A percentile compares a stretch with the other conserved stretches of the same genome.
Conservation (phyloP, 2,329 filamentous ascomycete species). For the Pyrenochaeta sp. region DNA sequence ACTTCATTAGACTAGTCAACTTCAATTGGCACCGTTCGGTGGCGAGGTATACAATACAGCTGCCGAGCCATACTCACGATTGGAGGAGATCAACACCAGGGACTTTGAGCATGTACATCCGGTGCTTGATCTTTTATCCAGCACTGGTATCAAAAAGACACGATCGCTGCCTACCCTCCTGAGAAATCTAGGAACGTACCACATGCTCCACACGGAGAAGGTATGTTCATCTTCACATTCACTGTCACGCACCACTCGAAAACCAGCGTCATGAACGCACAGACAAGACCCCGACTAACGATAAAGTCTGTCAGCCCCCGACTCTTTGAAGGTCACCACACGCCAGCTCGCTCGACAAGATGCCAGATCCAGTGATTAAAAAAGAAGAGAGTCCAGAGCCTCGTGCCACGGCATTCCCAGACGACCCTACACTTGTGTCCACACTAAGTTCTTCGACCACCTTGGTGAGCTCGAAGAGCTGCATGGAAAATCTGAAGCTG, state of each 20-base stretch:
- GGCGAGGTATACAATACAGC: no score
- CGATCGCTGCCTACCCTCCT: no score
- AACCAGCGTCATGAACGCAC: neutral
- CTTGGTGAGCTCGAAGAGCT: neutral
- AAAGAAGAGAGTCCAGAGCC: slow-evolving; percentile 13
- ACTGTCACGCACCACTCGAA: neutral
- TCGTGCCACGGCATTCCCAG: slow-evolving; percentile 1
- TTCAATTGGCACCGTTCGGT: no score
- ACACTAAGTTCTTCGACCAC: neutral
- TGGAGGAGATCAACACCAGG: no score
- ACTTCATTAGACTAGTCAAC: no score
- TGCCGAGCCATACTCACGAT: no score
- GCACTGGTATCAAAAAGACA: no score
- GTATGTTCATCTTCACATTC: neutral
- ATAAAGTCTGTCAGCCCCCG: neutral
- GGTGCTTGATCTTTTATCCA: no score
- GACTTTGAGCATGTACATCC: no score
- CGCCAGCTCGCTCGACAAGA: neutral
- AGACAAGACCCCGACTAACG: neutral
- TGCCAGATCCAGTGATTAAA: slow-evolving; percentile 13
- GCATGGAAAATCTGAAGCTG: slow-evolving; percentile 1
- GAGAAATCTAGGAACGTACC: no score
- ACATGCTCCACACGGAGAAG: neutral
- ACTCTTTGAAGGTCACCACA: neutral
- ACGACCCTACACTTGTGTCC: neutral